Base-by-base conservation (phyloP, 768 basidiomycete species). In the Asterophora parasitica region DNA sequence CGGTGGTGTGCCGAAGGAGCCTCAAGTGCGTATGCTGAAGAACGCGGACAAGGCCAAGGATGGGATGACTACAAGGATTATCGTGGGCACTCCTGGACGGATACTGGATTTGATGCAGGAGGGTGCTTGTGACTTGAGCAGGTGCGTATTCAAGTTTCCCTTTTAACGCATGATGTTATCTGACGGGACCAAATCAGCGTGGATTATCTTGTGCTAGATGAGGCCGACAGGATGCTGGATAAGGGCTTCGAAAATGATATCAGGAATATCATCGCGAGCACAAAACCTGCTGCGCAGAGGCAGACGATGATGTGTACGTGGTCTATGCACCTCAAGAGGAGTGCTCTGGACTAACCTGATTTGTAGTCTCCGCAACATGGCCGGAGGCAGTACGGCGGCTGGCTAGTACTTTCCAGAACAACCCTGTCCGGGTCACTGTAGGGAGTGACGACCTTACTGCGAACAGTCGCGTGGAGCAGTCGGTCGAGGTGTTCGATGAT, bases 231-330 rank as follows among this genome's bases (percentile, higher is more conserved):
- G 42, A 97, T 97, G 95, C 74, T 99, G 42, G 96, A 98, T 65
- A 92, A 88, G 65, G 96, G 95, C 0, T 99, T 99, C 63, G 96
- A 99, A 65, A 96, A 98, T 59, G 96, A 97, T 62, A 96, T 98
- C 50, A 75, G 92, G 44, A 80, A 75, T 50, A 98, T 99, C 60
- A 93, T 98, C 52, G 82, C 78, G 7, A 72, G 76, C 47, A 82
- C 85, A 1, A 78, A 83, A 68, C 80, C 80, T 61, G 73, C 77
- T 30, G 63, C 73, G n/a, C 76, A 79, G 49, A 78, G 92, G 38
- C 92, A 94, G 69, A 95, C 91, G 6, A 83, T 93, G 76, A 93
- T 94, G 92, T 94, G 90, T 93, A 64, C 56, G 88, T 77, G 16
- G 3, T 20, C 48, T 37, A 42, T 20, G n/a, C 36, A 42, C 42